These are phyloP conservation scores for Ziziphus jujuba DNA, from an alignment of 306 rosid species.

Conservation along the genomic window DNA sequence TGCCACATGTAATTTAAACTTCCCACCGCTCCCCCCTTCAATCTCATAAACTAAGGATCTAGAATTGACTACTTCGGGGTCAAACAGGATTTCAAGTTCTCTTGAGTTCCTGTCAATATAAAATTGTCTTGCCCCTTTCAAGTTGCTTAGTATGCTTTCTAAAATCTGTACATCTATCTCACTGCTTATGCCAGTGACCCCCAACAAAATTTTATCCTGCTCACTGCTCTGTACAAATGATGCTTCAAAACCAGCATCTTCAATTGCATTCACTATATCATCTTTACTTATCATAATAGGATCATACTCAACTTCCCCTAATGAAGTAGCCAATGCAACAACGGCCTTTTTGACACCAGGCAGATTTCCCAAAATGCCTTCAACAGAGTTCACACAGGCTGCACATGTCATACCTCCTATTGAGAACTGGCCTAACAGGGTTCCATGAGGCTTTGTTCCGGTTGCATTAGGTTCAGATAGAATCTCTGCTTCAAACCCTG, in stretches of 20 bases:
- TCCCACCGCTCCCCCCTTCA: conserved; percentile 62
- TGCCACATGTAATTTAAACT: conserved; percentile 63
- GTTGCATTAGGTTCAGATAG: conserved; percentile 63
- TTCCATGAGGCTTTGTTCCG: conserved; percentile 58
- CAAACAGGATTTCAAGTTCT: conserved; percentile 71
- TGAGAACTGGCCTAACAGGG: conserved; percentile 78
- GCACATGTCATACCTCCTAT: conserved; percentile 99
- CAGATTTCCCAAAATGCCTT: conserved; percentile 72
- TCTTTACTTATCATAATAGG: conserved; percentile 66
- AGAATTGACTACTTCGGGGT: conserved; percentile 76
- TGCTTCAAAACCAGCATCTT: conserved; percentile 94
- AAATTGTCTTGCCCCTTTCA: conserved; percentile 74
- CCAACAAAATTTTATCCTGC: conserved; percentile 69
- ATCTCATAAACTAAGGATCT: conserved; percentile 88
- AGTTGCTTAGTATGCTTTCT: conserved; percentile 62
- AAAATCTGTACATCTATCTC: conserved; percentile 56
- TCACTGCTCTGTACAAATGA: conserved; percentile 81
- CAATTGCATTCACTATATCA: conserved; percentile 81
- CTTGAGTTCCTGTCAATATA: conserved; percentile 53
- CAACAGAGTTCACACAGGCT: conserved; percentile 97
- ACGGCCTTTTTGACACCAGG: conserved; percentile 89
- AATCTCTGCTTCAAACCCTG: conserved; percentile 94
- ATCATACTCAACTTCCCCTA: conserved; percentile 94
- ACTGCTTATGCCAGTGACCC: conserved; percentile 65
- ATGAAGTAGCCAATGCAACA: conserved; percentile 89